These are phyloP conservation scores for Typha latifolia DNA, from an alignment of 176 grass and related monocot species.

Conservation along the genomic window DNA sequence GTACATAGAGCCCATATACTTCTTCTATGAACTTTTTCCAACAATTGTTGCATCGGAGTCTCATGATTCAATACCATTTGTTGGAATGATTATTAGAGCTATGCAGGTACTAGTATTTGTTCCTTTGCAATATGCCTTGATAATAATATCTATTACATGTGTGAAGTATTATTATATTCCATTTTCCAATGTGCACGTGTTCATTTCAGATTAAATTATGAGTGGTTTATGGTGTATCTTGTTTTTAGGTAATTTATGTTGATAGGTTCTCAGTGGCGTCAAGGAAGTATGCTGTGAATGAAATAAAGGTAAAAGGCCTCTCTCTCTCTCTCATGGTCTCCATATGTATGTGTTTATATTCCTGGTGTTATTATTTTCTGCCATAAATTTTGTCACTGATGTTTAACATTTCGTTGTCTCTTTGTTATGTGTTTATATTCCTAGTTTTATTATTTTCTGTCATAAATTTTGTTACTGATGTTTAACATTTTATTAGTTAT, in stretches of 20 bases:
- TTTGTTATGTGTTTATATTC: too few species aligned
- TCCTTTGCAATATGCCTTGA: neutral
- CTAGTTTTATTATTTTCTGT: too few species aligned
- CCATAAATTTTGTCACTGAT: neutral
- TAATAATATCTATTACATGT: neutral
- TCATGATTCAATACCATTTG: conserved; percentile 87
- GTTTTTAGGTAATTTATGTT: conserved; percentile 91
- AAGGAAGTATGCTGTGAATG: conserved; percentile 80
- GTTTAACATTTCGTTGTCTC: too few species aligned
- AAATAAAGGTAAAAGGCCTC: conserved; percentile 77
- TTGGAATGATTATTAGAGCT: conserved; percentile 90
- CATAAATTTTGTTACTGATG: too few species aligned
- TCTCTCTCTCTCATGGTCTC: neutral
- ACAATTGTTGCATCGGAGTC: conserved; percentile 97
- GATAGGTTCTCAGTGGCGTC: conserved; percentile 89
- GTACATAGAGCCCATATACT: conserved; percentile 92
- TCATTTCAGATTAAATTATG: too few species aligned
- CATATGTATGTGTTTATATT: neutral
- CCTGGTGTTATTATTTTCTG: neutral
- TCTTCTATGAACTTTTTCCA: conserved; percentile 92
- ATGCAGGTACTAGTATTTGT: conserved; percentile 54
- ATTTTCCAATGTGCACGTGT: too few species aligned
- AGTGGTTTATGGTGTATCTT: neutral
- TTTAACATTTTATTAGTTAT: too few species aligned
- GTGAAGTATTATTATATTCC: too few species aligned